A percentile compares a stretch with the other conserved stretches of the same genome.
Evolutionary conservation across 768 basidiomycete species (phyloP).

Genomic region (Strobilomyces confusus): DNA sequence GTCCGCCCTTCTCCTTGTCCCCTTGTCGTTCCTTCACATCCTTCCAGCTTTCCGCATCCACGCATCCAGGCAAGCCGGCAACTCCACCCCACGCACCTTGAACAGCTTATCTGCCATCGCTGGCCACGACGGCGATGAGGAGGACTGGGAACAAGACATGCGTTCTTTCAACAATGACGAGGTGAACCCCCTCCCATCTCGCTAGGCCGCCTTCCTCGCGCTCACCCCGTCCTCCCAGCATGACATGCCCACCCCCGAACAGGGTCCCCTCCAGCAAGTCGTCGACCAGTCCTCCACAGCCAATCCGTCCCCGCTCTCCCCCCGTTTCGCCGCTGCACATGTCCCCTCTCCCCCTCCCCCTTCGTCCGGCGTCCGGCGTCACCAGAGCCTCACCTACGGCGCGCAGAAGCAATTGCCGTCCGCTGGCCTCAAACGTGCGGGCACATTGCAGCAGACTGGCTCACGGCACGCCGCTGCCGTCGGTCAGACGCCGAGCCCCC

Average conservation of each 20-base stretch:
- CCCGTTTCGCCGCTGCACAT: conserved; percentile 50
- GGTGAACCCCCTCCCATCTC: conserved; percentile 36
- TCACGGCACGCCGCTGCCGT: conserved; percentile 29
- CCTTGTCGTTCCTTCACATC: not conserved
- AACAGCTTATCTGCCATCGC: conserved; percentile 84
- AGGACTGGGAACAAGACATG: conserved; percentile 77
- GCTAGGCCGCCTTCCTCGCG: not conserved
- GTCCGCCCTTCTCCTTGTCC: too few relatives aligned
- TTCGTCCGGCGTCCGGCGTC: conserved; percentile 69
- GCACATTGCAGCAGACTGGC: conserved; percentile 56
- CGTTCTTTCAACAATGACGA: conserved; percentile 59
- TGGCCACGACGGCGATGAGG: conserved; percentile 84
- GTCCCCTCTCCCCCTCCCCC: conserved; percentile 70
- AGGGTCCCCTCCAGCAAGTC: conserved; percentile 43
- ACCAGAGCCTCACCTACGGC: conserved; percentile 76
- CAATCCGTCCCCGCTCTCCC: conserved; percentile 55
- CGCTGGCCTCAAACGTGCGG: conserved; percentile 66
- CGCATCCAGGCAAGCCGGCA: conserved; percentile 51
- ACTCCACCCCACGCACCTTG: conserved; percentile 64
- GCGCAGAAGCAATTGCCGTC: conserved; percentile 49
- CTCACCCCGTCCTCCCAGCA: conserved; percentile 15
- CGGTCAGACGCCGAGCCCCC: conserved; percentile 41
- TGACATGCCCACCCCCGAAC: conserved; percentile 18
- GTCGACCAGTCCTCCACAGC: conserved; percentile 42
- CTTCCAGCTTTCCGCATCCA: conserved; percentile 49